A percentile compares a stretch with the other conserved stretches of the same genome.
These are phyloP conservation scores for Dothistroma pini DNA, from an alignment of 2,329 filamentous ascomycete species.

Conservation along the genomic window DNA sequence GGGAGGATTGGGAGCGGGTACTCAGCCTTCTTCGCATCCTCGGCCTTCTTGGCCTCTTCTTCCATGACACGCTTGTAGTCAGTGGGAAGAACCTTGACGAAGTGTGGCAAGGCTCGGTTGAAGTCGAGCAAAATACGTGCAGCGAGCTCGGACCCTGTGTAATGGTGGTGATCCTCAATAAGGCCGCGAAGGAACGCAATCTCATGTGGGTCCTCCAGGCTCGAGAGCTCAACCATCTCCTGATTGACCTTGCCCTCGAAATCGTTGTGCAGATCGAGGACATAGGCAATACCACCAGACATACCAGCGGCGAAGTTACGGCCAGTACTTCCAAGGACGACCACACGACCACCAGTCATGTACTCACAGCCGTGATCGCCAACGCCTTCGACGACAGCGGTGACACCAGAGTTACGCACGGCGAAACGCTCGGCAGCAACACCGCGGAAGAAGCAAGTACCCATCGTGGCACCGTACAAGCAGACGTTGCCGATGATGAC, in stretches of 20 bases:
- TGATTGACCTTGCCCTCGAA: slow-evolving; percentile 92
- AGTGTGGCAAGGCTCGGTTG: slow-evolving; percentile 81
- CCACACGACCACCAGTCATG: slow-evolving; percentile 92
- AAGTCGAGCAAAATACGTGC: slow-evolving; percentile 94
- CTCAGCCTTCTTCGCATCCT: slow-evolving; percentile 77
- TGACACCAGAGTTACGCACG: slow-evolving; percentile 93
- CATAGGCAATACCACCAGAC: slow-evolving; percentile 95
- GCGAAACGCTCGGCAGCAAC: slow-evolving; percentile 94
- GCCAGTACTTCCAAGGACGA: slow-evolving; percentile 83
- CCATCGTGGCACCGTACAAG: slow-evolving; percentile 87
- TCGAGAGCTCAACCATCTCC: slow-evolving; percentile 92
- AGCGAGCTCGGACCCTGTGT: slow-evolving; percentile 92
- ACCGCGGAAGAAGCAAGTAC: slow-evolving; percentile 95
- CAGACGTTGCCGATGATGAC: slow-evolving; percentile 91
- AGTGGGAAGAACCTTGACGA: slow-evolving; percentile 87
- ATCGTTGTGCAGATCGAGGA: slow-evolving; percentile 84
- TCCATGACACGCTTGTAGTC: slow-evolving; percentile 93
- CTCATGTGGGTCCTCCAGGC: slow-evolving; percentile 78
- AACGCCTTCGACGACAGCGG: slow-evolving; percentile 91
- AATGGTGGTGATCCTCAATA: slow-evolving; percentile 96
- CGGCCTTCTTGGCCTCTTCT: slow-evolving; percentile 81
- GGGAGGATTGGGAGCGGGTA: slow-evolving; percentile 76
- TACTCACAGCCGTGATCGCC: slow-evolving; percentile 98
- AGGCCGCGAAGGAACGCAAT: slow-evolving; percentile 86
- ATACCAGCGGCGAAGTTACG: slow-evolving; percentile 98